Conservation (phyloP, 2,329 filamentous ascomycete species). For the Lecanicillium sp. region DNA sequence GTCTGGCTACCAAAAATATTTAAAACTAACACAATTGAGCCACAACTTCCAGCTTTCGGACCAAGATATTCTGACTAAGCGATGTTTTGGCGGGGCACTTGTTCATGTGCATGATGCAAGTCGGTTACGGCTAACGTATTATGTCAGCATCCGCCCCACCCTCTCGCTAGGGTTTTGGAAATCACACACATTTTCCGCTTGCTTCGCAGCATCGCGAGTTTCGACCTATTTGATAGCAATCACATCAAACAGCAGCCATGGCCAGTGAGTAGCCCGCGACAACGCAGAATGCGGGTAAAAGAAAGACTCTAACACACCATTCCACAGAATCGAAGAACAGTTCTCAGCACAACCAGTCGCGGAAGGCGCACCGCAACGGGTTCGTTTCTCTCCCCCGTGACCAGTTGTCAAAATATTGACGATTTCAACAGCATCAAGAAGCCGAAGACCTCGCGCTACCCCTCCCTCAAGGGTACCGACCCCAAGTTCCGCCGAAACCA, state of each 20-base stretch:
- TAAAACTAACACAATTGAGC: no score
- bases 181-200: slow-evolving; percentile 20
- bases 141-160: slow-evolving; percentile 22
- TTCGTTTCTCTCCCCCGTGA: slow-evolving; percentile 45
- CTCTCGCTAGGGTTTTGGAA: slow-evolving; percentile 16
- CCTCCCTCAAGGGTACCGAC: slow-evolving; percentile 96
- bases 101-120: no score
- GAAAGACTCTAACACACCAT: not conserved
- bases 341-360: slow-evolving; percentile 96
- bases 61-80: no score
- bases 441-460: slow-evolving; percentile 98
- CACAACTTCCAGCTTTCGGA: no score
- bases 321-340: slow-evolving; percentile 96
- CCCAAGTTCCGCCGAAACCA: slow-evolving; percentile 99
- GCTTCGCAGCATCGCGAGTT: slow-evolving; percentile 19
- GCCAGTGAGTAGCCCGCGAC: slow-evolving; percentile 33
- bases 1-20: no score
- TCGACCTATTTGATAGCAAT: slow-evolving; percentile 14
- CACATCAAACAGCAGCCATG: slow-evolving; percentile 31
- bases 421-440: slow-evolving; percentile 83
- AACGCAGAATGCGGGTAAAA: not conserved
- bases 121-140: no score
- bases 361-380: slow-evolving; percentile 99
- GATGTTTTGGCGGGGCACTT: no score
- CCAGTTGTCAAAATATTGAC: slow-evolving; percentile 8